A percentile compares a stretch with the other conserved stretches of the same genome.
phyloP scores from a whole-genome alignment of 257 asterid species.

The Agastache rugosa region DNA sequence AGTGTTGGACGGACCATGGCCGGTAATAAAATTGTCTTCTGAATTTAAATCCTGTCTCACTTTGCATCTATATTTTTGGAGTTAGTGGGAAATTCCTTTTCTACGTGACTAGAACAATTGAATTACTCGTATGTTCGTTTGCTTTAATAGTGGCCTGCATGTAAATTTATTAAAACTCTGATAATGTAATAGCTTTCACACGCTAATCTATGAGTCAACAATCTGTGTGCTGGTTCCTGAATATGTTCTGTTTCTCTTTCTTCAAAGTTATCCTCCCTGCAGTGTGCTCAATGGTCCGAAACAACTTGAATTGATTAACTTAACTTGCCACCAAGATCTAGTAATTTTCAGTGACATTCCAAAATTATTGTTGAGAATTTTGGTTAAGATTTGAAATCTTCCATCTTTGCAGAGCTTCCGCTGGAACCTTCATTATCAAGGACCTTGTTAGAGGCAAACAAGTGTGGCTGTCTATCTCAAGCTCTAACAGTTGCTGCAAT shows the following conservation, averaged over 20 bases:
- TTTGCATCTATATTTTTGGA: background rate
- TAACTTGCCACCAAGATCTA: slow-evolving; percentile 16
- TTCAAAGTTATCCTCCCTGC: slow-evolving; percentile 7
- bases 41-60: slow-evolving; percentile 17
- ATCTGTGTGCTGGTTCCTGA: background rate
- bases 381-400: slow-evolving; percentile 31
- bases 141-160: no score
- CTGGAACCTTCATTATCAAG: slow-evolving; percentile 95
- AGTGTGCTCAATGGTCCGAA: background rate
- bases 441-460: slow-evolving; percentile 92
- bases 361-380: slow-evolving; percentile 9
- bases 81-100: slow-evolving; percentile 1
- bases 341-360: slow-evolving; percentile 17
- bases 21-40: slow-evolving; percentile 52
- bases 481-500: slow-evolving; percentile 93
- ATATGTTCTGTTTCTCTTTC: background rate
- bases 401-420: slow-evolving; percentile 81
- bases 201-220: no score
- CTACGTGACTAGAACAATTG: no score
- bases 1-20: slow-evolving; percentile 88
- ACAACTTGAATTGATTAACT: background rate
- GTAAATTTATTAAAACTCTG: no score
- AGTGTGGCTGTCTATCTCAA: slow-evolving; percentile 79
- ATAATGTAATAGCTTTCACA: no score
- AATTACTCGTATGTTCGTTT: no score